Conservation (phyloP, 164 flowering plant species). For the Litsea cubeba region DNA sequence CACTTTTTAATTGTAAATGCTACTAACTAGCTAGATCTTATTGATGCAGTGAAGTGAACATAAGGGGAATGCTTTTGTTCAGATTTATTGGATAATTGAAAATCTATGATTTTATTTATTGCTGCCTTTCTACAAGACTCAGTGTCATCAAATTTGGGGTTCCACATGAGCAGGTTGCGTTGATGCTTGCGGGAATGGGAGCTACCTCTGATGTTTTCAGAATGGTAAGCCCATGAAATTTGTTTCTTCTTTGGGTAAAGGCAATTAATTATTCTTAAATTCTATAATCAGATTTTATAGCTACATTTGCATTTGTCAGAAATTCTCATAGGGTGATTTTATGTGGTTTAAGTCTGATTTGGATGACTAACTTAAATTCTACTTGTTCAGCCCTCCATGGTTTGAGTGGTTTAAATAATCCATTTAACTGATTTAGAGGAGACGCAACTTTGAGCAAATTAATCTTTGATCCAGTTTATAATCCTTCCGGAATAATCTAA, state of each 20-base stretch:
- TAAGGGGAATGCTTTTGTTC: background rate
- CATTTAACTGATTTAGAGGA: too few relatives aligned
- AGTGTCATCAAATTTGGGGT: background rate
- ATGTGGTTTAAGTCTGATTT: too few relatives aligned
- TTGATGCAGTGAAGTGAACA: background rate
- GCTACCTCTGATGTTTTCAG: conserved; percentile 31
- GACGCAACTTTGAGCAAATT: too few relatives aligned
- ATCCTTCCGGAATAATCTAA: too few relatives aligned
- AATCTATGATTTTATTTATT: background rate
- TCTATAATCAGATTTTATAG: too few relatives aligned
- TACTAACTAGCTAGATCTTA: background rate
- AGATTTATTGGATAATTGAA: background rate
- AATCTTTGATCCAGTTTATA: too few relatives aligned
- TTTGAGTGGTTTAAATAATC: background rate
- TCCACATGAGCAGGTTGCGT: conserved; percentile 23
- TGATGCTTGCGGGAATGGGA: conserved; percentile 38
- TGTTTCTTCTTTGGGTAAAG: background rate
- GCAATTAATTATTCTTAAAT: background rate
- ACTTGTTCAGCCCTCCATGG: background rate
- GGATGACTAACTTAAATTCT: background rate
- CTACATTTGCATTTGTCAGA: too few relatives aligned
- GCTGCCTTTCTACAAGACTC: background rate
- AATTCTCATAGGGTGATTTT: too few relatives aligned
- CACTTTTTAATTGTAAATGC: background rate
- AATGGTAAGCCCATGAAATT: conserved; percentile 19